These are phyloP conservation scores for Pachysolen tannophilus DNA, from an alignment of 805 yeast species.

Conservation along the genomic window DNA sequence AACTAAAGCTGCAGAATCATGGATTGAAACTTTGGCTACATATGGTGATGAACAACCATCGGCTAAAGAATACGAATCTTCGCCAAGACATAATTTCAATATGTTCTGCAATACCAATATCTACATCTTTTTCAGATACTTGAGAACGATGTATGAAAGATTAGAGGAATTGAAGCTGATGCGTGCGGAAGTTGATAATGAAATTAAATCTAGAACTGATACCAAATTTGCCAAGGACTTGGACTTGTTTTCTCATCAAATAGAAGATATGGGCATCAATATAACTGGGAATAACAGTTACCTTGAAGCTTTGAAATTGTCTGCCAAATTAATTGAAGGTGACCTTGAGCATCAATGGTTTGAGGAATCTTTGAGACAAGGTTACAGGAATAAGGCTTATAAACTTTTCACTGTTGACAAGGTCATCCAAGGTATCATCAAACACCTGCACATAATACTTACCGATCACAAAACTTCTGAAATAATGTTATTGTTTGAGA, in stretches of 20 bases:
- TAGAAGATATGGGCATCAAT: conserved; percentile 72
- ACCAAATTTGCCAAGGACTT: conserved; percentile 83
- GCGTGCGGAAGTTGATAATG: conserved; percentile 64
- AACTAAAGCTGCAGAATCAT: conserved; percentile 23
- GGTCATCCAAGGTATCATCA: conserved; percentile 73
- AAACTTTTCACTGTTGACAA: conserved; percentile 90
- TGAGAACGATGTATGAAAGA: conserved; percentile 76
- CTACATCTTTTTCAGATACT: conserved; percentile 82
- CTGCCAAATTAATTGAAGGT: conserved; percentile 77
- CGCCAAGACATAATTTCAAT: conserved; percentile 53
- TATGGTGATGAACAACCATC: conserved; percentile 13
- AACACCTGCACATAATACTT: conserved; percentile 80
- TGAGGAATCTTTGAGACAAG: conserved; percentile 93
- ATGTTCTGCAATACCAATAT: conserved; percentile 83
- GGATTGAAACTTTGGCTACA: conserved; percentile 25
- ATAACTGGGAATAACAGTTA: conserved; percentile 68
- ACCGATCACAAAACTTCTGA: conserved; percentile 77
- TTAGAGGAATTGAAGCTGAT: conserved; percentile 67
- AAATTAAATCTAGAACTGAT: conserved; percentile 52
- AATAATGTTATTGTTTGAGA: conserved; percentile 72
- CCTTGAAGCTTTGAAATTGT: conserved; percentile 64
- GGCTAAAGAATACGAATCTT: conserved; percentile 8
- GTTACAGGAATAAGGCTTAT: conserved; percentile 88
- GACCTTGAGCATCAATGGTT: conserved; percentile 90
- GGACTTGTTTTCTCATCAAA: conserved; percentile 70